Percentiles rank a stretch among this genome's conserved stretches.
Conservation (phyloP, 345 rosid species). For the Aquilaria yunnanensis region DNA sequence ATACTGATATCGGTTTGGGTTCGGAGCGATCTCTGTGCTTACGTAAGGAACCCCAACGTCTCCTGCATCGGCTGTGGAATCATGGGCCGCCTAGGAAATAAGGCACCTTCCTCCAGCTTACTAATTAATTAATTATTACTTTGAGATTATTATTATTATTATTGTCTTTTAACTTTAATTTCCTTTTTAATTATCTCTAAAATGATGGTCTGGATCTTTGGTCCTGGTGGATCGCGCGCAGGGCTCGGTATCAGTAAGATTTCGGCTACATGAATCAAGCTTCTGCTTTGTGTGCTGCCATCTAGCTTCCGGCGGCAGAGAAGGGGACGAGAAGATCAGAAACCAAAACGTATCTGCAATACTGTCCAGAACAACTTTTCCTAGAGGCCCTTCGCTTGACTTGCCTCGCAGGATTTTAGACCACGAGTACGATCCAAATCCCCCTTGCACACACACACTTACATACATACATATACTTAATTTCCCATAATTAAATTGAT, state of each 20-base stretch:
- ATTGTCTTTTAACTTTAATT: background rate
- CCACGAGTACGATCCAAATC: conserved; percentile 50
- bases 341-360: conserved; percentile 63
- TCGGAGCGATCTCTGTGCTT: conserved; percentile 45
- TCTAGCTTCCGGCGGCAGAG: conserved; percentile 80
- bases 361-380: conserved; percentile 55
- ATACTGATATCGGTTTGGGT: conserved; percentile 65
- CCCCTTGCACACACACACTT: too few relatives aligned
- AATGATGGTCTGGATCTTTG: too few relatives aligned
- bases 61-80: conserved; percentile 81
- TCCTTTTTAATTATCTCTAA: background rate
- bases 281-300: conserved; percentile 81
- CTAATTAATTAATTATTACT: too few relatives aligned
- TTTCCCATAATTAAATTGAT: too few relatives aligned
- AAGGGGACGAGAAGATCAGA: conserved; percentile 64
- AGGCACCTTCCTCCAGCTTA: conserved; percentile 24
- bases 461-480: too few relatives aligned
- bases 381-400: conserved; percentile 40
- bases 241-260: conserved; percentile 83
- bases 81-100: conserved; percentile 80
- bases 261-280: conserved; percentile 59
- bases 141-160: background rate
- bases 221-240: conserved; percentile 19
- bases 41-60: conserved; percentile 45
- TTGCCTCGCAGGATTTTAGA: conserved; percentile 62